These are phyloP conservation scores for Striga asiatica DNA, from an alignment of 257 asterid species.

Conservation along the genomic window DNA sequence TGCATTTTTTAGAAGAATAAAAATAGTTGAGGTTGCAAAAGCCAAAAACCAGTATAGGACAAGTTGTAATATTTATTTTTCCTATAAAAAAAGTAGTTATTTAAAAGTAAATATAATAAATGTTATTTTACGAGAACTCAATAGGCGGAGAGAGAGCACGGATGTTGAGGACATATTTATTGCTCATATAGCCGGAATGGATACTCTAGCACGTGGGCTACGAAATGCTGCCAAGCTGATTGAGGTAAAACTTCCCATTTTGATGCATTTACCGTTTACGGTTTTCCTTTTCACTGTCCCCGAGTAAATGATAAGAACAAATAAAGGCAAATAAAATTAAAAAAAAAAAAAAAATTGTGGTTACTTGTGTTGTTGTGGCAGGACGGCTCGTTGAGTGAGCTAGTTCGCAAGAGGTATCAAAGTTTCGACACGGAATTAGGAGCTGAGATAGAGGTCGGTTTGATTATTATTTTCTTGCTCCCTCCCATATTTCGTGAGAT, in stretches of 20 bases:
- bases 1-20: too few species aligned
- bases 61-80: neutral
- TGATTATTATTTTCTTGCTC: too few species aligned
- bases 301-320: neutral
- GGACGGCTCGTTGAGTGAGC: conserved; percentile 66
- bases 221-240: conserved; percentile 82
- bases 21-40: too few species aligned
- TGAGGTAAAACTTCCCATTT: conserved; percentile 30
- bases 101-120: neutral
- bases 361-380: conserved; percentile 15
- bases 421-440: conserved; percentile 86
- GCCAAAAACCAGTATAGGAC: too few species aligned
- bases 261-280: neutral
- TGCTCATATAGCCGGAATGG: conserved; percentile 96
- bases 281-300: neutral
- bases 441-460: conserved; percentile 60
- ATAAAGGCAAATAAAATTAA: too few species aligned
- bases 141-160: conserved; percentile 95
- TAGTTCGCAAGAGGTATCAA: conserved; percentile 72
- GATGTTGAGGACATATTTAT: conserved; percentile 89
- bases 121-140: neutral
- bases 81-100: neutral
- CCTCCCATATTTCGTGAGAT: too few species aligned
- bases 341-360: too few species aligned
- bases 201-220: conserved; percentile 89